Percentiles rank a stretch among this genome's conserved stretches.
Evolutionary conservation across 2,329 filamentous ascomycete genomes (phyloP).

Genomic region (Camillea tinctor): DNA sequence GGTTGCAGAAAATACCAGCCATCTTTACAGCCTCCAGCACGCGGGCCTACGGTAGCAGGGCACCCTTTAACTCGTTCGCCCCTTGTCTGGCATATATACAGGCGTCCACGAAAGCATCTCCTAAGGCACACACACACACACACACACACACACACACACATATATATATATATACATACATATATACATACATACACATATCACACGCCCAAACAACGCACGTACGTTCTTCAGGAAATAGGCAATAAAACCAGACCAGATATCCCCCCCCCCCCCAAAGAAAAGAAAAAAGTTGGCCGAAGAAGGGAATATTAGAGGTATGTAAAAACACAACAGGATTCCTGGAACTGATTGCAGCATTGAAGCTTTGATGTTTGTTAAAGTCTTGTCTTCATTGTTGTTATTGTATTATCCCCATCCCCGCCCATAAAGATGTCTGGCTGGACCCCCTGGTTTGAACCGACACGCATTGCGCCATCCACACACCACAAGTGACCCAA

Average conservation of each 20-base stretch:
- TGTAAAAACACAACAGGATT: not conserved
- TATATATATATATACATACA: too few species aligned
- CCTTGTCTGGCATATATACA: not conserved
- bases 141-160: too few species aligned
- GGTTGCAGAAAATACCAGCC: not conserved
- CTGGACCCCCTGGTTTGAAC: constrained; percentile 12
- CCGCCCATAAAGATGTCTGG: constrained; percentile 6
- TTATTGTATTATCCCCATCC: constrained; percentile 8
- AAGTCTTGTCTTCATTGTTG: not conserved
- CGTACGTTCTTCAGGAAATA: not conserved
- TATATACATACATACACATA: too few species aligned
- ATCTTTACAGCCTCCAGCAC: not conserved
- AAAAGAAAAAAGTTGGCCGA: not conserved
- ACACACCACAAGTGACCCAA: constrained; percentile 18
- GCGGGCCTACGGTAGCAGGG: not conserved
- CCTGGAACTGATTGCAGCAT: not conserved
- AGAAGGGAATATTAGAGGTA: not conserved
- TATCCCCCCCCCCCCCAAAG: too few species aligned
- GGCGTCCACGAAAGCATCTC: not conserved
- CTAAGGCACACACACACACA: not conserved
- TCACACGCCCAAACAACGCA: too few species aligned
- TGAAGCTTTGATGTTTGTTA: not conserved
- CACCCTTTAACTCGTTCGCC: not conserved
- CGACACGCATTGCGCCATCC: constrained; percentile 24
- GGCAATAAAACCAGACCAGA: not conserved